Conservation (phyloP, 306 rosid genomes). For the Cyclanthera cordifolia region DNA sequence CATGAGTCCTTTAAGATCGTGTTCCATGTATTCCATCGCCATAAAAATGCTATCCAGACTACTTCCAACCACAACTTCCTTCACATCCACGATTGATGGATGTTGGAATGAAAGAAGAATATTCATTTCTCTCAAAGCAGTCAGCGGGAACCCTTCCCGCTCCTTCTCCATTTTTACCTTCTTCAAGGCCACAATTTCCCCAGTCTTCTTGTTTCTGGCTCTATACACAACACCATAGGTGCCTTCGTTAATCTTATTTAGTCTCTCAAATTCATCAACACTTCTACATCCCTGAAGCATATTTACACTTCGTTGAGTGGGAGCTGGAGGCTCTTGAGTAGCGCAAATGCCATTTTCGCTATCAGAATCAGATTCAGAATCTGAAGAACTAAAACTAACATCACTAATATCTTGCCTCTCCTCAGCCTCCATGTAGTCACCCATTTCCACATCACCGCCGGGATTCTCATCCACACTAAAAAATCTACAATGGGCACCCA, state of each 20-base stretch:
- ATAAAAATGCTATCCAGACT: slow-evolving; percentile 65
- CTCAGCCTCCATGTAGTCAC: slow-evolving; percentile 11
- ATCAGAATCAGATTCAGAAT: slow-evolving; percentile 20
- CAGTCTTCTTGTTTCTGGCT: slow-evolving; percentile 74
- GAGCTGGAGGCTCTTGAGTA: slow-evolving; percentile 13
- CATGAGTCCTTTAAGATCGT: slow-evolving; percentile 61
- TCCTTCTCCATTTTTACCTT: slow-evolving; percentile 87
- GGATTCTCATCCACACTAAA: slow-evolving; percentile 22
- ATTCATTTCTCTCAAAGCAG: slow-evolving; percentile 87
- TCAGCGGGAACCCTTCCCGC: slow-evolving; percentile 62
- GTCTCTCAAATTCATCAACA: slow-evolving; percentile 64
- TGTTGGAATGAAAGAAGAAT: slow-evolving; percentile 73
- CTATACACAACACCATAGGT: slow-evolving; percentile 90
- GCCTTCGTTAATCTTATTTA: slow-evolving; percentile 84
- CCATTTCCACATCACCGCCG: slow-evolving; percentile 13
- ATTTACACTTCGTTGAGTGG: slow-evolving; percentile 30
- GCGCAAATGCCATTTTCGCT: slow-evolving; percentile 17
- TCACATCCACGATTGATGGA: slow-evolving; percentile 72
- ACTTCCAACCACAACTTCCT: slow-evolving; percentile 65
- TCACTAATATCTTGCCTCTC: slow-evolving; percentile 17
- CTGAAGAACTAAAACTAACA: slow-evolving; percentile 1
- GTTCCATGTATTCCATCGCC: slow-evolving; percentile 94
- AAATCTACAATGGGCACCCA: slow-evolving; percentile 14
- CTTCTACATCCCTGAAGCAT: slow-evolving; percentile 70
- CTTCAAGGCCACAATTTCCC: slow-evolving; percentile 75